Base-by-base conservation (phyloP, 371 early-diverging fungal genomes). In the Entomophthora muscae region DNA sequence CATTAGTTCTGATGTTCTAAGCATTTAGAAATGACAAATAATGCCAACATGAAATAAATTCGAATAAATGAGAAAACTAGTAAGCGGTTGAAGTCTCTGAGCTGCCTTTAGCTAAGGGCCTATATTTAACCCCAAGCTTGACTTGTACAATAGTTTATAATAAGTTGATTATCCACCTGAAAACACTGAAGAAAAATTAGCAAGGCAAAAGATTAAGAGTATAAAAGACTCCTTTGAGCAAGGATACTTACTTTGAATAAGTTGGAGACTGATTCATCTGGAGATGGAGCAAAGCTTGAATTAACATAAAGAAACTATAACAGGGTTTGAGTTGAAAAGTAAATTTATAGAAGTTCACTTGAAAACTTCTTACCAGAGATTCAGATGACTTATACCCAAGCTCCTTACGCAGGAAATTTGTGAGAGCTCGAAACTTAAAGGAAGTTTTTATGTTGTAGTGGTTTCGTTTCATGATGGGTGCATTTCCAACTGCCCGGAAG, bases 401-500 rank as follows among this genome's bases (percentile, higher is more conserved):
- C 66, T 95, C 86, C 68, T 84, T 88, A 3, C 90, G 75, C 57
- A 95, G 71, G 69, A 93, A 95, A 56, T 80, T 73, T 30, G 85
- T 88, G 2, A 95, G 88, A 2, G 86, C 78, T 66, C 88, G 81
- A 70, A 95, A 91, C 65, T 84, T 82, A 64, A 87, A 82, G 21
- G 85, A 76, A 1, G 90, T 81, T 1, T 84, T 82, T 53, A 95
- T 87, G 68, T 87, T 90, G 74, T 83, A 93, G 27, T 85, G 73
- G 29, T 75, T 83, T 66, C 90, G 85, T 71, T 91, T 93, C 33
- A 95, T 70, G 61, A 93, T 91, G 0, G 94, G 93, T 0, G 93
- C 93, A 75, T 86, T 90, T 23, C 95, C 95, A 24, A 90, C 88
- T 0, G 91, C 84, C 58, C 78, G 69, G 68, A 95, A 91, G 17